phyloP scores from a whole-genome alignment of 495 filamentous ascomycete species.

The Cercophora sp. region DNA sequence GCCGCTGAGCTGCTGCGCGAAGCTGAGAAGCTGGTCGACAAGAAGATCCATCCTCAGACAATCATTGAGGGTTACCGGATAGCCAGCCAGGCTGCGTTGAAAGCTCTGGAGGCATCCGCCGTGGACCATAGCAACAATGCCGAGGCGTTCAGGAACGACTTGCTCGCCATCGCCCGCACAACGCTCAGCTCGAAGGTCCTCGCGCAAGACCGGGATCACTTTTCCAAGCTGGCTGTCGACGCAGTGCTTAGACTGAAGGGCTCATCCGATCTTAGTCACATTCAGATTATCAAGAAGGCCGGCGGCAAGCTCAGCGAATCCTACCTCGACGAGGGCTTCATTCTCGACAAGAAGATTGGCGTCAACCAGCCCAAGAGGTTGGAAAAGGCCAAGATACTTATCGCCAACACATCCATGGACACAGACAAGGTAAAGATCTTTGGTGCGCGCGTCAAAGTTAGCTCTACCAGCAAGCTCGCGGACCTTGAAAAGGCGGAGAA shows the following conservation, averaged over 20 bases:
- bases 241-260: slow-evolving; percentile 87
- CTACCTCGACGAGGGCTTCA: slow-evolving; percentile 96
- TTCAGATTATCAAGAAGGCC: slow-evolving; percentile 99
- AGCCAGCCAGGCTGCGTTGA: slow-evolving; percentile 82
- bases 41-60: slow-evolving; percentile 98
- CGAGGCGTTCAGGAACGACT: slow-evolving; percentile 81
- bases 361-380: slow-evolving; percentile 97
- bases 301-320: slow-evolving; percentile 96
- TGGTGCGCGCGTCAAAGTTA: slow-evolving; percentile 90
- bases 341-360: slow-evolving; percentile 96
- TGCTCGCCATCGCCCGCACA: slow-evolving; percentile 88
- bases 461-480: slow-evolving; percentile 90
- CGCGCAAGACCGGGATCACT: slow-evolving; percentile 88
- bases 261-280: slow-evolving; percentile 92
- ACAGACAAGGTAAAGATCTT: slow-evolving; percentile 99
- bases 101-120: slow-evolving; percentile 76
- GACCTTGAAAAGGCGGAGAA: slow-evolving; percentile 96
- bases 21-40: slow-evolving; percentile 92
- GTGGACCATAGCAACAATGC: slow-evolving; percentile 83
- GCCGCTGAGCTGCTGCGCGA: slow-evolving; percentile 93
- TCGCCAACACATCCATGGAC: slow-evolving; percentile 98
- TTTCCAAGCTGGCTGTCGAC: slow-evolving; percentile 85
- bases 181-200: slow-evolving; percentile 97
- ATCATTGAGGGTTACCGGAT: slow-evolving; percentile 99
- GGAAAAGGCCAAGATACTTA: slow-evolving; percentile 96